Evolutionary conservation across 2,329 filamentous ascomycete genomes (phyloP).

Genomic region (Alternaria tenuissima): DNA sequence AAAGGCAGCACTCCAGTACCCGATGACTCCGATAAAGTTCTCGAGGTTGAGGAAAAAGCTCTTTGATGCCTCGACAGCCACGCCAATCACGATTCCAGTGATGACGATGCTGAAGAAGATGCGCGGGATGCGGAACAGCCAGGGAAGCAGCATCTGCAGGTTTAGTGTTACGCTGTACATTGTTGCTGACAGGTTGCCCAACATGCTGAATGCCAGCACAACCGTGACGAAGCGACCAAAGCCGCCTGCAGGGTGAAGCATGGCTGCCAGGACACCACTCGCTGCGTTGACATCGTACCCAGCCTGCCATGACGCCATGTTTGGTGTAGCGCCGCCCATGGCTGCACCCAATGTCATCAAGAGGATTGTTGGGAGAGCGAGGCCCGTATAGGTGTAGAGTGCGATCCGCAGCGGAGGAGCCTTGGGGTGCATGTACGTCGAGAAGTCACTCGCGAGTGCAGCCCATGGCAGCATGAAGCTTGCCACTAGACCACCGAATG

Average conservation of each 20-base stretch:
- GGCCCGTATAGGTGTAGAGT: constrained; percentile 65
- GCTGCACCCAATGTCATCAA: constrained; percentile 71
- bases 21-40: constrained; percentile 48
- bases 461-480: constrained; percentile 71
- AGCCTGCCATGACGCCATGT: constrained; percentile 62
- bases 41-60: constrained; percentile 65
- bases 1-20: constrained; percentile 49
- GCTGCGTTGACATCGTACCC: constrained; percentile 64
- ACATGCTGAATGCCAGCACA: constrained; percentile 60
- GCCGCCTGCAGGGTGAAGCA: constrained; percentile 65
- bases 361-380: constrained; percentile 63
- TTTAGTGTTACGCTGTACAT: constrained; percentile 71
- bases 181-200: constrained; percentile 67
- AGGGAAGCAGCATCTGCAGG: constrained; percentile 69
- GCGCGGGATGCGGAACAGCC: constrained; percentile 64
- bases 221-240: constrained; percentile 71
- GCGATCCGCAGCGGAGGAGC: constrained; percentile 62
- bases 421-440: constrained; percentile 67
- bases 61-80: constrained; percentile 63
- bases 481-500: constrained; percentile 68
- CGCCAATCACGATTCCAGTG: constrained; percentile 67
- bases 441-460: constrained; percentile 66
- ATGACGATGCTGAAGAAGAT: constrained; percentile 66
- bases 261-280: constrained; percentile 67
- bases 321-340: constrained; percentile 67